Evolutionary conservation across 2,329 filamentous ascomycete species (phyloP).

Genomic region (Chaetomium sp.): DNA sequence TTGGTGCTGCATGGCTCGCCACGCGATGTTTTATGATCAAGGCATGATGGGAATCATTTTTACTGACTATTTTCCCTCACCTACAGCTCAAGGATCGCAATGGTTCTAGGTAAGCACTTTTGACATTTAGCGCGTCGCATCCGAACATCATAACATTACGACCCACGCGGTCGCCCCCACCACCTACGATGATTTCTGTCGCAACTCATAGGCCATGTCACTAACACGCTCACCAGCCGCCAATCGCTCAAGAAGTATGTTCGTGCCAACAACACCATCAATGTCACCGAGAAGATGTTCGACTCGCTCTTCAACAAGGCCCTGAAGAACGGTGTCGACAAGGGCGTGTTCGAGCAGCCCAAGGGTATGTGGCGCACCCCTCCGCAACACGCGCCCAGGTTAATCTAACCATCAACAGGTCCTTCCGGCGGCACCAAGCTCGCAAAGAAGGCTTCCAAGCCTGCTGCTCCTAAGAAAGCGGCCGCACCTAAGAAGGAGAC

Average conservation of each 20-base stretch:
- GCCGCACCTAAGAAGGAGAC: conserved; percentile 39
- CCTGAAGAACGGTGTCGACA: conserved; percentile 78
- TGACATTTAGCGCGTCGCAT: conserved; percentile 23
- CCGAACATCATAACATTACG: conserved; percentile 7
- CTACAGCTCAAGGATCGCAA: conserved; percentile 64
- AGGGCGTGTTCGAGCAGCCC: conserved; percentile 83
- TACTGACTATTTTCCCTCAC: conserved; percentile 46
- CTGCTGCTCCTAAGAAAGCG: conserved; percentile 40
- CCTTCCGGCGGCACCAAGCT: conserved; percentile 91
- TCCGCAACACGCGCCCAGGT: background rate
- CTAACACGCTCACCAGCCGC: conserved; percentile 48
- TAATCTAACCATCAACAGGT: conserved; percentile 52
- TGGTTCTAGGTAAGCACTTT: conserved; percentile 52
- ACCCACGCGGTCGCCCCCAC: conserved; percentile 15
- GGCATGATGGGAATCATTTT: conserved; percentile 25
- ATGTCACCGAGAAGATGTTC: conserved; percentile 57
- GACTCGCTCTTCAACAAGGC: conserved; percentile 83
- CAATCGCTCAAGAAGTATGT: conserved; percentile 65
- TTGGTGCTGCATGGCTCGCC: conserved; percentile 8
- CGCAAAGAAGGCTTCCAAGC: conserved; percentile 68
- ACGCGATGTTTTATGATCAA: conserved; percentile 1
- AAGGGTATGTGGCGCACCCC: conserved; percentile 68
- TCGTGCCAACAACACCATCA: conserved; percentile 56
- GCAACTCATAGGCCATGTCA: conserved; percentile 19
- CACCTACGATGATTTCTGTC: conserved; percentile 25